phyloP scores from a whole-genome alignment of 805 yeast species.

The Yarrowia sp. region DNA sequence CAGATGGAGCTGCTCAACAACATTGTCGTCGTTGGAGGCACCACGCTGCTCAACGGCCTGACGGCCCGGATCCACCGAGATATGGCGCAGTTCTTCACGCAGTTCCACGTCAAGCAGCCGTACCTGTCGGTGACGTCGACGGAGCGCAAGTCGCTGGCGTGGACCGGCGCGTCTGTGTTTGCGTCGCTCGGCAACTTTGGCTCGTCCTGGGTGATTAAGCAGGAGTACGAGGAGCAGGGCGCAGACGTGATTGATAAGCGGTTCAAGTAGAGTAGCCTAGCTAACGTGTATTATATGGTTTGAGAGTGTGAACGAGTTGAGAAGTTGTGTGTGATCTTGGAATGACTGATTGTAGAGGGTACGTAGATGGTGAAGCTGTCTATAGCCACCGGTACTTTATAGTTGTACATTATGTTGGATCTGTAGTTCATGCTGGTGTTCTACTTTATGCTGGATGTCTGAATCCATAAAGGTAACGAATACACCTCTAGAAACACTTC shows the following conservation, averaged over 20 bases:
- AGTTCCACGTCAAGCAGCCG: slow-evolving; percentile 45
- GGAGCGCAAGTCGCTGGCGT: slow-evolving; percentile 59
- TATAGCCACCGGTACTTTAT: no score
- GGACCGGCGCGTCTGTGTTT: slow-evolving; percentile 74
- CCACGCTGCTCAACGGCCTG: slow-evolving; percentile 55
- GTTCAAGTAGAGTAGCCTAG: slow-evolving; percentile 37
- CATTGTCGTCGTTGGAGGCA: slow-evolving; percentile 61
- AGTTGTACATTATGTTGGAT: no score
- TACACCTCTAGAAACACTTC: no score
- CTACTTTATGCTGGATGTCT: no score
- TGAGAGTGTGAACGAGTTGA: background rate
- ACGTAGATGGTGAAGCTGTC: no score
- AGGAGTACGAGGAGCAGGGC: slow-evolving; percentile 66
- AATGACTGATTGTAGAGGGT: no score
- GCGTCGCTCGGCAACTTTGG: slow-evolving; percentile 59
- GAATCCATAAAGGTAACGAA: no score
- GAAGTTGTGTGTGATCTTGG: no score
- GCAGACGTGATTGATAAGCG: slow-evolving; percentile 42
- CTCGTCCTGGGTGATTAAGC: slow-evolving; percentile 57
- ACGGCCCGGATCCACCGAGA: slow-evolving; percentile 56
- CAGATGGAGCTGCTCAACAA: slow-evolving; percentile 46
- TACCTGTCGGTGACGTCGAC: slow-evolving; percentile 35
- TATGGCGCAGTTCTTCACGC: slow-evolving; percentile 54
- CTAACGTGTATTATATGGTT: slow-evolving; percentile 24
- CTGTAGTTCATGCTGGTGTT: no score